Conservation (phyloP, 768 basidiomycete genomes). For the Coprinopsis sp. region DNA sequence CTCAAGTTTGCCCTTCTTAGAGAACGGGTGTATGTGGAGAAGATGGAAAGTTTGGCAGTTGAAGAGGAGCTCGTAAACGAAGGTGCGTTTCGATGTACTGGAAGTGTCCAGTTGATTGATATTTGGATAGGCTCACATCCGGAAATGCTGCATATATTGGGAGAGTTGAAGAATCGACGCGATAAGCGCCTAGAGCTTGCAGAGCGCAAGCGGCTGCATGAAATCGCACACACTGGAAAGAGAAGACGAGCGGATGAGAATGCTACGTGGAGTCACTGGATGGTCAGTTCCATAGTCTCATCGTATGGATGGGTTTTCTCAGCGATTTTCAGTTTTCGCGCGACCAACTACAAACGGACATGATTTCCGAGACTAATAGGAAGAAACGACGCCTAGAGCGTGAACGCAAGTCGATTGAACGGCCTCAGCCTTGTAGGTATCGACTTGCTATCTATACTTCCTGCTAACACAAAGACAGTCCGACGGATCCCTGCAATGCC, state of each 20-base stretch:
- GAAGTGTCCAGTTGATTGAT: no score
- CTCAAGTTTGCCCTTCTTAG: slow-evolving; percentile 86
- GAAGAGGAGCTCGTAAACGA: slow-evolving; percentile 79
- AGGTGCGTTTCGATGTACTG: slow-evolving; percentile 49
- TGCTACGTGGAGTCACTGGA: slow-evolving; percentile 89
- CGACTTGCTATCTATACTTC: neutral
- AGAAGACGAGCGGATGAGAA: slow-evolving; percentile 67
- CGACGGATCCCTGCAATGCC: slow-evolving; percentile 59
- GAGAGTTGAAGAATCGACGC: slow-evolving; percentile 70
- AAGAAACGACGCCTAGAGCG: slow-evolving; percentile 83
- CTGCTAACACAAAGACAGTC: slow-evolving; percentile 21
- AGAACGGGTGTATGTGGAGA: slow-evolving; percentile 87
- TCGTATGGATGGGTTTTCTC: neutral
- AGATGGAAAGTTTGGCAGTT: slow-evolving; percentile 86
- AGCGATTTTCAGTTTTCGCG: slow-evolving; percentile 52
- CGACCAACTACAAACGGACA: slow-evolving; percentile 77
- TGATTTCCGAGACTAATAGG: slow-evolving; percentile 86
- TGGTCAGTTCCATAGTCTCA: slow-evolving; percentile 43
- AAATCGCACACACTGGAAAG: slow-evolving; percentile 57
- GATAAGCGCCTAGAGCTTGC: slow-evolving; percentile 82
- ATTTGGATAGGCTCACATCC: slow-evolving; percentile 68
- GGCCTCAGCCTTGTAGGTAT: slow-evolving; percentile 66
- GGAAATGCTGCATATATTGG: slow-evolving; percentile 76
- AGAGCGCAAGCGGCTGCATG: slow-evolving; percentile 64
- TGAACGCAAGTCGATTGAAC: slow-evolving; percentile 73